These are phyloP conservation scores for Dothistroma septosporum DNA, from an alignment of 2,329 filamentous ascomycete species.

Conservation along the genomic window DNA sequence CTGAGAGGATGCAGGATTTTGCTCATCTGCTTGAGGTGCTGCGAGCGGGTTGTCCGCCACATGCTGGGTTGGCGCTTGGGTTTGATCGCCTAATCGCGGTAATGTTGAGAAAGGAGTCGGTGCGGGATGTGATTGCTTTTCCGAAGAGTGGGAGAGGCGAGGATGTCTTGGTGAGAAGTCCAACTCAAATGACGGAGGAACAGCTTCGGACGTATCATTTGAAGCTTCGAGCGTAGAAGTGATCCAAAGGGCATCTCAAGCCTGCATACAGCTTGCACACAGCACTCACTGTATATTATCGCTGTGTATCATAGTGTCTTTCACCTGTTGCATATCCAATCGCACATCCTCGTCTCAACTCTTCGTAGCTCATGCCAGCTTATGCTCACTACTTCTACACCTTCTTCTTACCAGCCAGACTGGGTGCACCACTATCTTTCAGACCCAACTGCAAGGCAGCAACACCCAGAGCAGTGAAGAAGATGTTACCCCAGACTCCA, in stretches of 20 bases:
- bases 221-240: slow-evolving; percentile 21
- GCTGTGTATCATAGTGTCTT: neutral
- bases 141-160: slow-evolving; percentile 90
- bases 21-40: slow-evolving; percentile 79
- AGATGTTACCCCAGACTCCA: slow-evolving; percentile 34
- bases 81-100: slow-evolving; percentile 84
- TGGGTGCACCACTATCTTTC: slow-evolving; percentile 16
- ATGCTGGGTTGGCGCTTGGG: slow-evolving; percentile 87
- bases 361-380: neutral
- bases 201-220: slow-evolving; percentile 59
- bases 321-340: neutral
- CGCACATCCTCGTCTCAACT: neutral
- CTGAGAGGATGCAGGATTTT: slow-evolving; percentile 72
- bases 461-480: slow-evolving; percentile 28
- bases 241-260: slow-evolving; percentile 15
- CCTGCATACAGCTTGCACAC: neutral
- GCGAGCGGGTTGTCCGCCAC: slow-evolving; percentile 81
- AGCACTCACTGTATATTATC: neutral
- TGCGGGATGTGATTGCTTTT: slow-evolving; percentile 93
- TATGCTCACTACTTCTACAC: neutral
- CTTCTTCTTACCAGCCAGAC: slow-evolving; percentile 20
- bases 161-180: slow-evolving; percentile 76
- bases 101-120: slow-evolving; percentile 69
- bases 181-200: slow-evolving; percentile 61
- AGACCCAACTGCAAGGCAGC: slow-evolving; percentile 28